Evolutionary conservation across 139 green algal species (phyloP).

Genomic region (Spirogloea muscicola): DNA sequence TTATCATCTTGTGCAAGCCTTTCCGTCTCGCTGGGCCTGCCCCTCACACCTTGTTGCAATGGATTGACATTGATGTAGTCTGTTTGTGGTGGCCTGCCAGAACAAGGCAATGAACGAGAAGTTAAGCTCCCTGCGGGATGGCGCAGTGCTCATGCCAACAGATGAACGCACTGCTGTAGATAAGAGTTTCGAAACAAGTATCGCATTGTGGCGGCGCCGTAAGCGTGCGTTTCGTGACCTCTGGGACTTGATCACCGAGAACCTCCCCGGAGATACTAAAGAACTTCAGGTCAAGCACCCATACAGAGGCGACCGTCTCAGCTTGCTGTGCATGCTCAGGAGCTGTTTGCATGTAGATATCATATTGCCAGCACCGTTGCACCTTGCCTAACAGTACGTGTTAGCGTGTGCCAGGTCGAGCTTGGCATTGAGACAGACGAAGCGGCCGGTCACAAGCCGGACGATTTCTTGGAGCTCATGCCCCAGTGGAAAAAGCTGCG

Average conservation of each 20-base stretch:
- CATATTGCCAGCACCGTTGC: background rate
- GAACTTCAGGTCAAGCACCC: constrained; percentile 37
- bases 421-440: constrained; percentile 47
- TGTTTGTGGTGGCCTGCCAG: too few relatives aligned
- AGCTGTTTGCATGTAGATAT: constrained; percentile 35
- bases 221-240: constrained; percentile 49
- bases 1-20: too few relatives aligned
- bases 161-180: constrained; percentile 32
- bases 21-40: too few relatives aligned
- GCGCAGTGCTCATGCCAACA: constrained; percentile 1
- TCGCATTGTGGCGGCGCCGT: constrained; percentile 30
- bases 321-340: constrained; percentile 10
- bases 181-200: constrained; percentile 16
- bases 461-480: too few relatives aligned
- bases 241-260: constrained; percentile 44
- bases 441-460: too few relatives aligned
- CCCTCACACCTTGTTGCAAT: too few relatives aligned
- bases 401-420: constrained; percentile 33
- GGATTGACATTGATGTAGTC: too few relatives aligned
- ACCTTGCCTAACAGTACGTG: constrained; percentile 5
- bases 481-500: too few relatives aligned
- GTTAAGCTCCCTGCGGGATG: constrained; percentile 8
- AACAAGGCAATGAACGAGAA: constrained; percentile 27
- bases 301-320: constrained; percentile 16
- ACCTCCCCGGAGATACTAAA: constrained; percentile 29